Evolutionary conservation across 345 rosid species (phyloP).

Genomic region (Garcia nutans): DNA sequence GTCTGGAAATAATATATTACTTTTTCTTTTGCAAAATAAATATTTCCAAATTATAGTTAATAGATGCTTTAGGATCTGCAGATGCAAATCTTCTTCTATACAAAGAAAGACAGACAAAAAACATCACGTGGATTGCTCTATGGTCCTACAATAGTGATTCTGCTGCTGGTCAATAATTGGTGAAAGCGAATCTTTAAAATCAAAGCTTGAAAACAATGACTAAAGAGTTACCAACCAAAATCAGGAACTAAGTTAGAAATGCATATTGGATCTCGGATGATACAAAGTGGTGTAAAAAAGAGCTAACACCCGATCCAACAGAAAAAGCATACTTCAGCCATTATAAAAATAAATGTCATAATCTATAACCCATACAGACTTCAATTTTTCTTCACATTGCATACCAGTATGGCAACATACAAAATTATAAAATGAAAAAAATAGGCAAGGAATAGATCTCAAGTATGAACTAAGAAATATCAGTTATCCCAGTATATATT

Average conservation of each 20-base stretch:
- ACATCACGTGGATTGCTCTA: background rate
- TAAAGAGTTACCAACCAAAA: background rate
- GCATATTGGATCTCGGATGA: background rate
- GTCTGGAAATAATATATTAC: background rate
- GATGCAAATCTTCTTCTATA: background rate
- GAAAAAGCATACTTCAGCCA: background rate
- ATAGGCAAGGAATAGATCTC: background rate
- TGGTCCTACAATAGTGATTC: background rate
- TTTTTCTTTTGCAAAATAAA: background rate
- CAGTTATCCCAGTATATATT: too few relatives aligned
- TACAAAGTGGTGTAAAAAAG: background rate
- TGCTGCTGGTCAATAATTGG: background rate
- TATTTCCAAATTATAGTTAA: background rate
- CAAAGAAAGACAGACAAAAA: background rate
- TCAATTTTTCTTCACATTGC: background rate
- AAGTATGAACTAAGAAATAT: background rate
- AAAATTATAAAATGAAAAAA: background rate
- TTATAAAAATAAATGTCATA: background rate
- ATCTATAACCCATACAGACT: background rate
- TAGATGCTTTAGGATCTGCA: background rate
- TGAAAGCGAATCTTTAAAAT: too few relatives aligned
- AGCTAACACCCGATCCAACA: background rate
- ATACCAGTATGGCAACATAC: background rate
- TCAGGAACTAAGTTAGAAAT: background rate
- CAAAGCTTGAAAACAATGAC: too few relatives aligned